Evolutionary conservation across 1,139 yeast species (phyloP), one percentile per base, ranked within the genome.

Genomic region (Lodderomyces oxycetoniae): DNA sequence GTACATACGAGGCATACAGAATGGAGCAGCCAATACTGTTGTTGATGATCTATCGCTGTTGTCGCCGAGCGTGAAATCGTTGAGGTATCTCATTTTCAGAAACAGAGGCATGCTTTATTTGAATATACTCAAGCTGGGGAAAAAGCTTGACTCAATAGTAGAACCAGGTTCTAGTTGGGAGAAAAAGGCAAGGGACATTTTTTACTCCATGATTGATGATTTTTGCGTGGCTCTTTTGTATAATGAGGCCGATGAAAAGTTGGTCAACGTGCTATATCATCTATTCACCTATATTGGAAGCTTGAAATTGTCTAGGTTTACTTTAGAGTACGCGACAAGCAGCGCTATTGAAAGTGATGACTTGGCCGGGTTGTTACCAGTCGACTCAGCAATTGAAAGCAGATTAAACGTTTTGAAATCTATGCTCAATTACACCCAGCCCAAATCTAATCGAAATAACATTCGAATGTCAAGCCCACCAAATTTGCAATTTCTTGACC

Each of bases 51-150:
- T 71, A 17, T 52, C 61, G 4, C 61, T 60, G 32, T 46, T 75
- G 9, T 79, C 93, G 0, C 94, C 94, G 1, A 77, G 81, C 7
- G 72, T 87, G 20, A 79, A 80, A 46, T 71, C 79, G 6, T 63
- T 91, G 30, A 70, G 95, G 35, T 88, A 85, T 51, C 63, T 89
- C 46, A 83, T 84, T 0, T 79, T 79, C 53, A 71, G 95, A 44
- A 91, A 91, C 52, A 64, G 95, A 39, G 96, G 95, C 0, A 69
- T 86, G 42, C 65, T 86, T 26, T 74, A 79, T 42, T 68, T 83
- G 37, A 72, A 74, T 22, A 74, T 77, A 34, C 55, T 62, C 34
- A 45, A 38, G 33, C 37, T 32, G 44, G 28, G 23, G 1, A 10
- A 30, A 2, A 19, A 19, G 22, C 9, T 7, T 10, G 26, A 24